A percentile compares a stretch with the other conserved stretches of the same genome.
These are phyloP conservation scores for Cercis canadensis DNA, from an alignment of 306 rosid genomes.

Conservation along the genomic window DNA sequence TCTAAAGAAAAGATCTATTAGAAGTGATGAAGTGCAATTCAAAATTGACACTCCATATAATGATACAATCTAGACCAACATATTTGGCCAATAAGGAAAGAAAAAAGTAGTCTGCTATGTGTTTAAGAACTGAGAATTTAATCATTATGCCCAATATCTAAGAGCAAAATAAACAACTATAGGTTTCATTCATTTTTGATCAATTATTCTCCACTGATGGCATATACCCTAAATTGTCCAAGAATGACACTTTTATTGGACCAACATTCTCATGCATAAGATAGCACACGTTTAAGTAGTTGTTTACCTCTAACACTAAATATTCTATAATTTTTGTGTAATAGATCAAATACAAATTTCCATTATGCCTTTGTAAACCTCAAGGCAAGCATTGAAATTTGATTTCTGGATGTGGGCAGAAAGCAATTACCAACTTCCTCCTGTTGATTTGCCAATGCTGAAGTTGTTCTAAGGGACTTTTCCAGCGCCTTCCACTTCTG, in stretches of 20 bases:
- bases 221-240: slow-evolving; percentile 4
- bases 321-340: neutral
- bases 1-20: slow-evolving; percentile 5
- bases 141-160: slow-evolving; percentile 1
- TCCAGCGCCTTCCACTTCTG: slow-evolving; percentile 85
- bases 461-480: slow-evolving; percentile 89
- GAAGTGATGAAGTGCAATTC: slow-evolving; percentile 19
- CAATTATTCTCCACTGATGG: neutral
- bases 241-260: slow-evolving; percentile 1
- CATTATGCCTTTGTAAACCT: neutral
- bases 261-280: slow-evolving; percentile 10
- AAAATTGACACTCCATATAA: slow-evolving; percentile 2
- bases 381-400: neutral
- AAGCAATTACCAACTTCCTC: slow-evolving; percentile 48
- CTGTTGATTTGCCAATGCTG: slow-evolving; percentile 90
- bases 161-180: slow-evolving; percentile 21
- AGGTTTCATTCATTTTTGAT: neutral
- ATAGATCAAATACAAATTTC: slow-evolving; percentile 4
- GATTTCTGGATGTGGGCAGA: slow-evolving; percentile 16
- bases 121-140: slow-evolving; percentile 29
- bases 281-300: neutral
- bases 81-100: neutral
- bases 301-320: slow-evolving; percentile 10
- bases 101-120: neutral
- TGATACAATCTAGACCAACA: slow-evolving; percentile 27